A percentile compares a stretch with the other conserved stretches of the same genome.
Evolutionary conservation across 2,329 filamentous ascomycete genomes (phyloP).

Genomic region (Knufia petricola): DNA sequence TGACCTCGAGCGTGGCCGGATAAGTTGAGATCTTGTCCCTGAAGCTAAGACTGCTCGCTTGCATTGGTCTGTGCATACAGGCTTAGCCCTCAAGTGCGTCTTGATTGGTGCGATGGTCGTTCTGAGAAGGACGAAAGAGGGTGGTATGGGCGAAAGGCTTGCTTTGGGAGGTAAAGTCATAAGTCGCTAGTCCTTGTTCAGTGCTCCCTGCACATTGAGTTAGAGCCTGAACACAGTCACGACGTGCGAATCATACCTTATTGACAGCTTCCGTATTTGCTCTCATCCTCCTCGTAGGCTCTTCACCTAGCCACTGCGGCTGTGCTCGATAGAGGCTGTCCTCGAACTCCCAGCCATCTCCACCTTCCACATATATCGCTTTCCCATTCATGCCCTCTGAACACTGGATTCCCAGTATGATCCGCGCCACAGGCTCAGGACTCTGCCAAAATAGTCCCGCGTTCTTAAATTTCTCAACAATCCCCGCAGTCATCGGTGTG

Average conservation of each 20-base stretch:
- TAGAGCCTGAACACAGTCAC: not conserved
- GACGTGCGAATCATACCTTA: not conserved
- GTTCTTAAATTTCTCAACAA: slow-evolving; percentile 30
- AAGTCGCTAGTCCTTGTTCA: not conserved
- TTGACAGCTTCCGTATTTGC: slow-evolving; percentile 1
- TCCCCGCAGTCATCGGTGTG: slow-evolving; percentile 29
- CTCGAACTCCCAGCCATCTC: slow-evolving; percentile 36
- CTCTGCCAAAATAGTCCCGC: slow-evolving; percentile 32
- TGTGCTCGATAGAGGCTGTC: slow-evolving; percentile 31
- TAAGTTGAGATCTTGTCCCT: too few relatives aligned
- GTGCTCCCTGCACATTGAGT: not conserved
- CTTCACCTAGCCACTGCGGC: slow-evolving; percentile 36
- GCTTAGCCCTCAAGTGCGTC: too few relatives aligned
- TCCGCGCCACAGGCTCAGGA: slow-evolving; percentile 30
- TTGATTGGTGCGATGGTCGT: too few relatives aligned
- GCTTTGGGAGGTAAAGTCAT: too few relatives aligned
- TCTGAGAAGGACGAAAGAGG: too few relatives aligned
- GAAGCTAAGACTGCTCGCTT: too few relatives aligned
- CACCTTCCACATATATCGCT: slow-evolving; percentile 36
- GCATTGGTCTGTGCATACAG: too few relatives aligned
- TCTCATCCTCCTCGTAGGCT: slow-evolving; percentile 10
- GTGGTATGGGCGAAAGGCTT: too few relatives aligned
- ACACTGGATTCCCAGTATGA: slow-evolving; percentile 29
- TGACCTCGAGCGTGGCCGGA: too few relatives aligned
- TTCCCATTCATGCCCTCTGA: slow-evolving; percentile 30